Evolutionary conservation across 2,329 filamentous ascomycete species (phyloP), one percentile per base, ranked within the genome.

Genomic region (Aspergillus fructus): DNA sequence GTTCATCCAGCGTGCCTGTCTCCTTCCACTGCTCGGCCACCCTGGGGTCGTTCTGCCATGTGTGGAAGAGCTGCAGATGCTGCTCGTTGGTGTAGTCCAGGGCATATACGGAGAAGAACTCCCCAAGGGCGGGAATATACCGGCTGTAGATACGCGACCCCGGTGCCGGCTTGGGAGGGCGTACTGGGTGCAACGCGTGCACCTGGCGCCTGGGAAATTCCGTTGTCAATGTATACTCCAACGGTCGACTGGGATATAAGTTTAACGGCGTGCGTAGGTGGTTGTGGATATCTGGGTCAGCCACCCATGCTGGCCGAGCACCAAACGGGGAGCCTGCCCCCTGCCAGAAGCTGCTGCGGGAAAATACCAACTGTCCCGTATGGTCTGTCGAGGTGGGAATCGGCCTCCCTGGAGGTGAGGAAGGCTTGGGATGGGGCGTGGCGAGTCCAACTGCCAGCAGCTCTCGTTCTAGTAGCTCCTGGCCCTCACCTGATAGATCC

Each of bases 41-140:
- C 51, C 89, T 87, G 53, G 89, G 89, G 68, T 92, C 89, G 68
- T 93, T 93, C 75, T 92, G 89, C 89, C 89, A 93, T 55, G 80
- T 80, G 74, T 92, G 86, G 79, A 93, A 92, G 6, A 91, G 78
- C 12, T 79, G 76, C 53, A 92, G 74, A 74, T 93, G 89, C 65
- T 84, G 79, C 1, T 77, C 68, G 66, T 90, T 78, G 27, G 79
- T 67, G 72, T 84, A 89, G 71, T 92, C 87, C 3, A 93, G 79
- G 12, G 85, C 85, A 13, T 89, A 79, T 80, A 93, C 88, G 59
- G 87, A 89, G 71, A 92, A 92, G 62, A 84, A 88, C 78, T 92
- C 88, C 60, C 85, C 79, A 40, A 93, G 79, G 67, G 91, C 85
- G 6, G 89, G 88, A 59, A 93, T 87, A 78, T 87, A 92, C 53